These are phyloP conservation scores for Lasiosphaeria miniovina DNA, from an alignment of 495 filamentous ascomycete genomes.

Conservation along the genomic window DNA sequence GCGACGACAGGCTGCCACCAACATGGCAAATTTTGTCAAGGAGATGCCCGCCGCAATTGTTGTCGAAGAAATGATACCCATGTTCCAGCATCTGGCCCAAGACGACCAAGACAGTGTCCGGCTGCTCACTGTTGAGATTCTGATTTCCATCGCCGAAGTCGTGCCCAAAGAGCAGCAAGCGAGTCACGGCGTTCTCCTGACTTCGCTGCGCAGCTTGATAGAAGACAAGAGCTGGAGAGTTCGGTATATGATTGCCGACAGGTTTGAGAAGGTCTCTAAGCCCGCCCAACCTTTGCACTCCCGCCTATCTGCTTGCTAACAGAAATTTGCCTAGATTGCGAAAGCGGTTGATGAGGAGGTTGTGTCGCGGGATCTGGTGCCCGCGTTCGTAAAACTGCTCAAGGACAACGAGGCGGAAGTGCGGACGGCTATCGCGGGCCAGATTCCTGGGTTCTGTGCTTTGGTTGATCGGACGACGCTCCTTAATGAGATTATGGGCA, in stretches of 20 bases:
- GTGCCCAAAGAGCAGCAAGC: conserved; percentile 97
- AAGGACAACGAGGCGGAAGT: conserved; percentile 98
- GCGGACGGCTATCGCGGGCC: conserved; percentile 91
- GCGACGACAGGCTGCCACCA: conserved; percentile 89
- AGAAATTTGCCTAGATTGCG: conserved; percentile 63
- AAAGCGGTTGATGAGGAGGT: conserved; percentile 98
- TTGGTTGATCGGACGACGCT: conserved; percentile 82
- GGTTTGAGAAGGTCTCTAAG: conserved; percentile 84
- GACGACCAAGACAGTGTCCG: conserved; percentile 98
- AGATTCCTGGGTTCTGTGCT: conserved; percentile 94
- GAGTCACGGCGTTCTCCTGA: conserved; percentile 89
- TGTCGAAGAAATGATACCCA: conserved; percentile 97
- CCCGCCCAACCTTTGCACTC: neutral
- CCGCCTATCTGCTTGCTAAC: neutral
- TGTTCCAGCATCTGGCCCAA: conserved; percentile 92
- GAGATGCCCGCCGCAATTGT: conserved; percentile 87
- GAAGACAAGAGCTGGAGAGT: conserved; percentile 99
- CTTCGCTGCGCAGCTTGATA: conserved; percentile 85
- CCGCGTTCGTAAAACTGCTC: conserved; percentile 93
- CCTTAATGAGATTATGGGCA: conserved; percentile 95
- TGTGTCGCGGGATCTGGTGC: conserved; percentile 86
- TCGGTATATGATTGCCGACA: conserved; percentile 97
- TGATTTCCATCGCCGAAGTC: conserved; percentile 94
- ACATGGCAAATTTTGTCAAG: conserved; percentile 96
- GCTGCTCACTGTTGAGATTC: conserved; percentile 90